These are phyloP conservation scores for Vaccinium corymbosum DNA, from an alignment of 148 eudicot genomes.

Conservation along the genomic window DNA sequence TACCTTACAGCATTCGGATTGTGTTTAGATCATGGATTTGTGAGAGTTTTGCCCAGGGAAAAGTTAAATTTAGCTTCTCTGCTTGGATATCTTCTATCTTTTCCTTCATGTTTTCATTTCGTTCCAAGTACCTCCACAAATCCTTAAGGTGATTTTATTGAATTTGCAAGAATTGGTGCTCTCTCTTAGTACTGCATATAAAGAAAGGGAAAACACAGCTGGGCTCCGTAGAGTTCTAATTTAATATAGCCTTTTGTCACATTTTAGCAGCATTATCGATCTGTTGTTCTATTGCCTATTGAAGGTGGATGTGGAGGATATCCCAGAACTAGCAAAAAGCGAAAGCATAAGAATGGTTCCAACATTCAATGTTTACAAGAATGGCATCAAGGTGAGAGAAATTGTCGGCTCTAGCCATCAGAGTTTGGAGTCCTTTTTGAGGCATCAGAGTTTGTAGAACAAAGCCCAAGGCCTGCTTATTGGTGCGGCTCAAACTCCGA, in stretches of 20 bases:
- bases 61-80: not conserved
- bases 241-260: not conserved
- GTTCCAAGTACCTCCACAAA: not conserved
- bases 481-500: not conserved
- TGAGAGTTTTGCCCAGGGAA: not conserved
- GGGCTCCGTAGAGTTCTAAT: not conserved
- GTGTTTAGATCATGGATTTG: not conserved
- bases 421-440: conserved; percentile 6
- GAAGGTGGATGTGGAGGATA: conserved; percentile 24
- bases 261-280: not conserved
- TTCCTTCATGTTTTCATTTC: not conserved
- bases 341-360: conserved; percentile 15
- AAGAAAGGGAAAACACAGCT: not conserved
- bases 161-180: not conserved
- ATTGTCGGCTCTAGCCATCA: conserved; percentile 17
- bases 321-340: conserved; percentile 8
- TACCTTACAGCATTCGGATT: not conserved
- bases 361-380: conserved; percentile 13
- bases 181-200: not conserved
- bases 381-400: conserved; percentile 20
- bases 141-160: not conserved
- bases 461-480: not conserved
- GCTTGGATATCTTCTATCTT: not conserved
- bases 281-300: not conserved
- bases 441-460: not conserved